Percentiles rank a stretch among this genome's conserved stretches.
Evolutionary conservation across 176 grass and related monocot species (phyloP).

Genomic region (Bolboschoenus planiculmis): DNA sequence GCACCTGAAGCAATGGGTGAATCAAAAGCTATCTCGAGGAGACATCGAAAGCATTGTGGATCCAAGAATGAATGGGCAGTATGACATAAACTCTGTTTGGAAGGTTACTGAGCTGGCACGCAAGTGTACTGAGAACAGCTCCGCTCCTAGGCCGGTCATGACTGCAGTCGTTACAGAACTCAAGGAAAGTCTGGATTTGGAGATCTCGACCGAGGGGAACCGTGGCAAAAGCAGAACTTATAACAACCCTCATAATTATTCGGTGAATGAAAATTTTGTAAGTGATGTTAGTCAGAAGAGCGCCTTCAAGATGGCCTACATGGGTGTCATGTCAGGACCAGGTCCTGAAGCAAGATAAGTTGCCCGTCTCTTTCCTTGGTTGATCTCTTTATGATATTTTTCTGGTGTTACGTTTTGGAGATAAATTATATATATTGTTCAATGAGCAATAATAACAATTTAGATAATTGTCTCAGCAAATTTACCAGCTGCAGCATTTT

Average conservation of each 20-base stretch:
- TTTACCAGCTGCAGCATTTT: too few species aligned
- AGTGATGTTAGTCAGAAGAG: slow-evolving; percentile 14
- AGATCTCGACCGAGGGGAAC: background rate
- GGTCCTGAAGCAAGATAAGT: background rate
- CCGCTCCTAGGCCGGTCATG: slow-evolving; percentile 33
- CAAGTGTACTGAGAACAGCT: slow-evolving; percentile 5
- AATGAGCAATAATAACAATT: too few species aligned
- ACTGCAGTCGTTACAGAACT: slow-evolving; percentile 30
- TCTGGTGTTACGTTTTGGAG: background rate
- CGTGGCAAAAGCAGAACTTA: background rate
- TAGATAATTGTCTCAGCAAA: too few species aligned
- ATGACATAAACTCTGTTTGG: slow-evolving; percentile 49
- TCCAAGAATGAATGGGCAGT: slow-evolving; percentile 31
- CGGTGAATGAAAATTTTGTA: background rate
- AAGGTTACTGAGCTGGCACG: slow-evolving; percentile 33
- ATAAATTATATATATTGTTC: too few species aligned
- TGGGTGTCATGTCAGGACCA: background rate
- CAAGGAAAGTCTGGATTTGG: slow-evolving; percentile 42
- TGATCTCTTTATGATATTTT: background rate
- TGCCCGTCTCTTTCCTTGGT: background rate
- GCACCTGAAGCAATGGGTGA: slow-evolving; percentile 34
- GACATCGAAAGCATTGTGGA: slow-evolving; percentile 45
- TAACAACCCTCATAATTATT: background rate
- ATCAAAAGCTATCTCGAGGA: slow-evolving; percentile 26
- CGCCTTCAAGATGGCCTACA: background rate